phyloP scores from a whole-genome alignment of 495 filamentous ascomycete genomes.

The Daldinia loculata region DNA sequence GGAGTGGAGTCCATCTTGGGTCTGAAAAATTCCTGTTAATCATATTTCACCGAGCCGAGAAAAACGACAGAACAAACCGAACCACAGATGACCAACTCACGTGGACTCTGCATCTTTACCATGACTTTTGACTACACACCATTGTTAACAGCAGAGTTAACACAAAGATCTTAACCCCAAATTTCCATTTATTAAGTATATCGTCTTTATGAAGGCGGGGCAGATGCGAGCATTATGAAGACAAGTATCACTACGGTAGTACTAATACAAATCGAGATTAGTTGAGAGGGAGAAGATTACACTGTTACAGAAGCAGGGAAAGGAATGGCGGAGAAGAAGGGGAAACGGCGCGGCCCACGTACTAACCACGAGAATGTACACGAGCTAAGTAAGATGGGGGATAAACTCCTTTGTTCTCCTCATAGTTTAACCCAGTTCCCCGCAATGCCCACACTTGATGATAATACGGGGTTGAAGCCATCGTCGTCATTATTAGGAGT shows the following conservation, averaged over 20 bases:
- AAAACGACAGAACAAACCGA: neutral
- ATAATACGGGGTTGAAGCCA: constrained; percentile 19
- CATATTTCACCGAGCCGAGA: constrained; percentile 37
- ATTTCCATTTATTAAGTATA: neutral
- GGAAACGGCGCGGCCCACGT: constrained; percentile 15
- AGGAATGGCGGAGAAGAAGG: constrained; percentile 26
- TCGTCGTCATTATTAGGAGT: constrained; percentile 27
- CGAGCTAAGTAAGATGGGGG: constrained; percentile 26
- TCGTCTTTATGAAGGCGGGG: neutral
- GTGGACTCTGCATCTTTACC: constrained; percentile 2
- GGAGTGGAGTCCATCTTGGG: constrained; percentile 14
- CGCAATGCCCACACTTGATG: constrained; percentile 12
- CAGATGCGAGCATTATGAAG: constrained; percentile 3
- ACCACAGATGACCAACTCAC: constrained; percentile 1
- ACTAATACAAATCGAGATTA: constrained; percentile 19
- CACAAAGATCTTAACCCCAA: constrained; percentile 1
- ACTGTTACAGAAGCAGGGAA: constrained; percentile 9
- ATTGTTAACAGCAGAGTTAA: neutral
- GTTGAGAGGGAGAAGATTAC: neutral
- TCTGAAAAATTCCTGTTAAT: constrained; percentile 20
- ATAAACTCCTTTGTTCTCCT: constrained; percentile 15
- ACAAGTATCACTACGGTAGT: neutral
- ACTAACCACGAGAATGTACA: constrained; percentile 5
- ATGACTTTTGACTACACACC: neutral
- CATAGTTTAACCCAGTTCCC: constrained; percentile 18